Conservation (phyloP, 768 basidiomycete genomes). For the Boletus eberwhitei region DNA sequence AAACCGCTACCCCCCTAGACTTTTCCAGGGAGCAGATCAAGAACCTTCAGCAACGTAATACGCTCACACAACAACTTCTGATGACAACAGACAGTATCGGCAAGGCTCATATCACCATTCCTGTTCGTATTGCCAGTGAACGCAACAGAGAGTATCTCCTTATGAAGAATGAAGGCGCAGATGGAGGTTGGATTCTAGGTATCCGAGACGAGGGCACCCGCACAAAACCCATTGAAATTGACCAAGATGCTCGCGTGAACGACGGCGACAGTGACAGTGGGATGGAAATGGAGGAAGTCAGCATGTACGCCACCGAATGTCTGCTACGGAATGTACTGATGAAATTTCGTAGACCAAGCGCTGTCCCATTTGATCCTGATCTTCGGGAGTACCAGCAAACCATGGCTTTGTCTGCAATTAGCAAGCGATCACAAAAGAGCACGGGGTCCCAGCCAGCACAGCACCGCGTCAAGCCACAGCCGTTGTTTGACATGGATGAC, state of each 20-base stretch:
- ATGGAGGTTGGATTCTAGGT: slow-evolving; percentile 93
- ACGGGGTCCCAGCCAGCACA: slow-evolving; percentile 25
- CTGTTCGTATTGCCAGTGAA: slow-evolving; percentile 92
- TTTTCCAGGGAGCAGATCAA: slow-evolving; percentile 96
- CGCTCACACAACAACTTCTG: slow-evolving; percentile 89
- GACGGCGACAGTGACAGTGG: slow-evolving; percentile 48
- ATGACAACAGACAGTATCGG: slow-evolving; percentile 91
- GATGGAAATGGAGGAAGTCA: slow-evolving; percentile 79
- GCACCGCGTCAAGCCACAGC: slow-evolving; percentile 37
- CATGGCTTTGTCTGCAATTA: slow-evolving; percentile 61
- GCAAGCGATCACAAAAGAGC: slow-evolving; percentile 41
- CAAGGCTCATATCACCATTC: slow-evolving; percentile 84
- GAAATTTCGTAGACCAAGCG: slow-evolving; percentile 27
- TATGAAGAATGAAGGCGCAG: slow-evolving; percentile 82
- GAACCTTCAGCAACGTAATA: slow-evolving; percentile 83
- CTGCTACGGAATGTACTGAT: slow-evolving; percentile 6
- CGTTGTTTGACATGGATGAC: slow-evolving; percentile 54
- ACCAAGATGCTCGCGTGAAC: slow-evolving; percentile 50
- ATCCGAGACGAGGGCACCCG: slow-evolving; percentile 83
- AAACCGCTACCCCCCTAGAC: slow-evolving; percentile 79
- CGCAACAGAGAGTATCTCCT: slow-evolving; percentile 93
- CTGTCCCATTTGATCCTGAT: slow-evolving; percentile 51
- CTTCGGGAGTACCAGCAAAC: slow-evolving; percentile 58
- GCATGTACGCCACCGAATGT: slow-evolving; percentile 47
- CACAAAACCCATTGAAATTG: slow-evolving; percentile 83